A percentile compares a stretch with the other conserved stretches of the same genome.
phyloP scores from a whole-genome alignment of 768 basidiomycete genomes.

The Russula griseocarnosa region DNA sequence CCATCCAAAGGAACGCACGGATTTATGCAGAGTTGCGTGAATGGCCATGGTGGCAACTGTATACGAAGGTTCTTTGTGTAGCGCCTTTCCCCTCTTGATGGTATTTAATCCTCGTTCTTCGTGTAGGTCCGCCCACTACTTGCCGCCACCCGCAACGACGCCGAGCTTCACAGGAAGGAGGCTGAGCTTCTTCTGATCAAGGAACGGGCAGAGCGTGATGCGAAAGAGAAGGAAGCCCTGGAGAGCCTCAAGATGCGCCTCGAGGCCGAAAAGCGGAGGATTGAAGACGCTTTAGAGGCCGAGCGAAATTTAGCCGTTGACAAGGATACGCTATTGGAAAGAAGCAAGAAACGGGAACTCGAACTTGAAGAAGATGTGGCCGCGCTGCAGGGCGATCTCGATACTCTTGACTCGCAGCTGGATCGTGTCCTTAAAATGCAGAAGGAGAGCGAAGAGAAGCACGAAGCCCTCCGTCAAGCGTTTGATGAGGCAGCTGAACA shows the following conservation, averaged over 20 bases:
- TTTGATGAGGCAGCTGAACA: constrained; percentile 87
- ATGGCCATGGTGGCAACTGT: constrained; percentile 99
- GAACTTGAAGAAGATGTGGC: constrained; percentile 83
- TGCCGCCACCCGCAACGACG: constrained; percentile 88
- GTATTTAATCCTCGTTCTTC: constrained; percentile 2
- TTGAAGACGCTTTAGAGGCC: constrained; percentile 76
- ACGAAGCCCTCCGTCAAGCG: constrained; percentile 61
- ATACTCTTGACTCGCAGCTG: constrained; percentile 79
- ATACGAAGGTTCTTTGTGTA: constrained; percentile 63
- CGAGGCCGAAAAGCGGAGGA: constrained; percentile 76
- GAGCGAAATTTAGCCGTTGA: constrained; percentile 77
- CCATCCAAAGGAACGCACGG: constrained; percentile 90
- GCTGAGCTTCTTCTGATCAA: constrained; percentile 73
- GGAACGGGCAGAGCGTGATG: constrained; percentile 84
- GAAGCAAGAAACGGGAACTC: constrained; percentile 80
- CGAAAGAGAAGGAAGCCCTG: constrained; percentile 71
- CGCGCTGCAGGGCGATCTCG: constrained; percentile 77
- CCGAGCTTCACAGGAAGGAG: constrained; percentile 85
- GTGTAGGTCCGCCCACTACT: constrained; percentile 81
- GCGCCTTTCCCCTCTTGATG: background rate
- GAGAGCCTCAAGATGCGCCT: constrained; percentile 78
- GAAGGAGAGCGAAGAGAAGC: constrained; percentile 76
- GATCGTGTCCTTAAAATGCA: constrained; percentile 73
- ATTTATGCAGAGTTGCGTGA: constrained; percentile 86
- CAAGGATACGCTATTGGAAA: constrained; percentile 76